Percentiles rank a stretch among this genome's conserved stretches.
phyloP scores from a whole-genome alignment of 148 eudicot species.

The Rhododendron henanense region DNA sequence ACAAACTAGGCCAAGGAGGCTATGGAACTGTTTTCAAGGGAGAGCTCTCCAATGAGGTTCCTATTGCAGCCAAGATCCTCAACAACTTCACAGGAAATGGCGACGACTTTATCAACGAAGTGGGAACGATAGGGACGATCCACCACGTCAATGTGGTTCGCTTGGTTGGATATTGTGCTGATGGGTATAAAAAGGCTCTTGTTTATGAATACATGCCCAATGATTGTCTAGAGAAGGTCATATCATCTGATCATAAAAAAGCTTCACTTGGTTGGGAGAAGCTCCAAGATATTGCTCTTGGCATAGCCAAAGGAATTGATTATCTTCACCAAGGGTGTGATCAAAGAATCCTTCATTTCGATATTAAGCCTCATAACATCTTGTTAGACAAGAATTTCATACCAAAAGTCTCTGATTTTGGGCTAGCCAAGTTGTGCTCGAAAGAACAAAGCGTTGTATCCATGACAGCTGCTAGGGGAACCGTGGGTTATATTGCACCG shows the following conservation, averaged over 20 bases:
- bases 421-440: slow-evolving; percentile 15
- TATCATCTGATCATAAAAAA: neutral
- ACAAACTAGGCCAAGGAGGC: slow-evolving; percentile 21
- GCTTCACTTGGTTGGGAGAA: neutral
- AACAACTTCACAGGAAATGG: neutral
- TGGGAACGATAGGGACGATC: slow-evolving; percentile 19
- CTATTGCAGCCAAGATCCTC: slow-evolving; percentile 10
- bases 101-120: slow-evolving; percentile 20
- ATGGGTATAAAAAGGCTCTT: slow-evolving; percentile 9
- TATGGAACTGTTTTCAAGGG: slow-evolving; percentile 21
- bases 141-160: slow-evolving; percentile 19
- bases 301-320: slow-evolving; percentile 18
- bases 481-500: slow-evolving; percentile 6
- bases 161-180: slow-evolving; percentile 12
- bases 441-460: slow-evolving; percentile 5
- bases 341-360: slow-evolving; percentile 18
- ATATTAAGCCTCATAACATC: slow-evolving; percentile 23
- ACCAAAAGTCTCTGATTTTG: slow-evolving; percentile 21
- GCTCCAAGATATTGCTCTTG: slow-evolving; percentile 2
- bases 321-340: slow-evolving; percentile 23
- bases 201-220: slow-evolving; percentile 21
- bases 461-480: slow-evolving; percentile 13
- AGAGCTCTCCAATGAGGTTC: neutral
- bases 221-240: slow-evolving; percentile 18
- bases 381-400: slow-evolving; percentile 16